phyloP scores from a whole-genome alignment of 768 basidiomycete species.

The Kwoniella europaea region DNA sequence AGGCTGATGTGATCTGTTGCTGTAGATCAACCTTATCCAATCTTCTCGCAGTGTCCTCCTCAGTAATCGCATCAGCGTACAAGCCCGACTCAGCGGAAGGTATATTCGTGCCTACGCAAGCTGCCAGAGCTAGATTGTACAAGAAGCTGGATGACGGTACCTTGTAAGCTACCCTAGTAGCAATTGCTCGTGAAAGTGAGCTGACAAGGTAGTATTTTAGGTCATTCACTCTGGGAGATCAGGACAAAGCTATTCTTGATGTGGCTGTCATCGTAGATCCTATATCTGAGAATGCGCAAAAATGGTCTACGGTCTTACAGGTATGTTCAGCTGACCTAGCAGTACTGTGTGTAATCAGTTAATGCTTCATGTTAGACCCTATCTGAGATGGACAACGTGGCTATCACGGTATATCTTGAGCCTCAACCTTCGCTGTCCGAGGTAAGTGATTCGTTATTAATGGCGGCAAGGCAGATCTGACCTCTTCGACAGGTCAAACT shows the following conservation, averaged over 20 bases:
- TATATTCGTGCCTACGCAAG: slow-evolving; percentile 70
- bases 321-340: slow-evolving; percentile 60
- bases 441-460: slow-evolving; percentile 60
- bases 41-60: slow-evolving; percentile 70
- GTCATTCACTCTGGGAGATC: slow-evolving; percentile 72
- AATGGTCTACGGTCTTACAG: slow-evolving; percentile 78
- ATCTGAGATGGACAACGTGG: slow-evolving; percentile 52
- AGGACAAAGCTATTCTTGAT: slow-evolving; percentile 69
- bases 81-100: slow-evolving; percentile 58
- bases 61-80: slow-evolving; percentile 74
- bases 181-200: neutral
- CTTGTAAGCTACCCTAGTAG: slow-evolving; percentile 64
- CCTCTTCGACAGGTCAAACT: slow-evolving; percentile 70
- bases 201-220: slow-evolving; percentile 59
- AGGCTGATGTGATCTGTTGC: slow-evolving; percentile 4
- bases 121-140: slow-evolving; percentile 69
- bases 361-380: slow-evolving; percentile 37
- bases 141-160: slow-evolving; percentile 66
- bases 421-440: slow-evolving; percentile 69
- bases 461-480: neutral
- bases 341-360: slow-evolving; percentile 1
- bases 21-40: slow-evolving; percentile 66
- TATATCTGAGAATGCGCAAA: slow-evolving; percentile 79
- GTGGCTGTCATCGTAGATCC: slow-evolving; percentile 81
- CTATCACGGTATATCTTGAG: slow-evolving; percentile 78